Evolutionary conservation across 2,329 filamentous ascomycete genomes (phyloP).

Genomic region (Monosporascus sp.): DNA sequence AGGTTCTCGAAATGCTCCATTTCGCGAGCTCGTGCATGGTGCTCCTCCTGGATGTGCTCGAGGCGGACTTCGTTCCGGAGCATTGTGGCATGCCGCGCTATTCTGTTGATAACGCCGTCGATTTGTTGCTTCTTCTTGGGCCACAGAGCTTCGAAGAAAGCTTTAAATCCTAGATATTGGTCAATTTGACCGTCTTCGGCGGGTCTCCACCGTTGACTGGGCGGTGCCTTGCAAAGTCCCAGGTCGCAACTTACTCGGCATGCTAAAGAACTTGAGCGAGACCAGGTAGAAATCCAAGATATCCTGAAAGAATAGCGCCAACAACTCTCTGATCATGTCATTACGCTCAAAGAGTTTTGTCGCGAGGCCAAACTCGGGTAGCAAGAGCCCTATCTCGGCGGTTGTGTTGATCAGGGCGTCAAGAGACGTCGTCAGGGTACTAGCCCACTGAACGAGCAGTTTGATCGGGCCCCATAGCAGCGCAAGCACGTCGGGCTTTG

Average conservation of each 20-base stretch:
- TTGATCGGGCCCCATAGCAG: slow-evolving; percentile 33
- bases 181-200: background rate
- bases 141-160: slow-evolving; percentile 26
- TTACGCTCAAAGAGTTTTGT: slow-evolving; percentile 17
- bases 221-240: no score
- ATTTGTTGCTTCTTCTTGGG: slow-evolving; percentile 19
- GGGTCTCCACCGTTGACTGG: no score
- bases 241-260: slow-evolving; percentile 16
- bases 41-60: slow-evolving; percentile 13
- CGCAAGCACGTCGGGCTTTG: slow-evolving; percentile 26
- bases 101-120: slow-evolving; percentile 4
- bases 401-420: slow-evolving; percentile 19
- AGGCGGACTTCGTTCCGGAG: slow-evolving; percentile 11
- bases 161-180: slow-evolving; percentile 14
- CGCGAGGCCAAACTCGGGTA: slow-evolving; percentile 22
- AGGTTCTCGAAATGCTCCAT: slow-evolving; percentile 3
- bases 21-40: slow-evolving; percentile 7
- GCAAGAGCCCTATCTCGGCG: slow-evolving; percentile 14
- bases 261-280: slow-evolving; percentile 24
- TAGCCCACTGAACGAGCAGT: slow-evolving; percentile 18
- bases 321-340: slow-evolving; percentile 16
- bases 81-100: slow-evolving; percentile 10
- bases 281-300: slow-evolving; percentile 29
- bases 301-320: slow-evolving; percentile 29
- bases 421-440: slow-evolving; percentile 12